Base-by-base conservation (phyloP, 768 basidiomycete species). In the Lactifluus piperatus region DNA sequence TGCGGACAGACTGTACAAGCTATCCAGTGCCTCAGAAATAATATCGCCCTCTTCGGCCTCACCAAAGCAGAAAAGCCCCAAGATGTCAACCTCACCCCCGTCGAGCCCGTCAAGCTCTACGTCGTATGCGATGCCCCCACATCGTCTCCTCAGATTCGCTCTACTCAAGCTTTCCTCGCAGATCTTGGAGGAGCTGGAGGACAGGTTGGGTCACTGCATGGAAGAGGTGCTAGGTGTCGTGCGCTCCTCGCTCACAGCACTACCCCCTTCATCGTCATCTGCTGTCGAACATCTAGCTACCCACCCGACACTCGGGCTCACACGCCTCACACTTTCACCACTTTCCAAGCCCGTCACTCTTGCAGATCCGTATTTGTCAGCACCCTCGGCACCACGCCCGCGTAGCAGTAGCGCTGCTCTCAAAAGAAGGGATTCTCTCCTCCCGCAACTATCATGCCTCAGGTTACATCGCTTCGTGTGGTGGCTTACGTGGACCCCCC, bases 51-150 rank as follows among this genome's bases (percentile, higher is more conserved):
- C 20, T 88, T 83, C 62, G 78, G 80, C 34, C 75, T 97, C 62
- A 94, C 93, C 1, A 97, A 94, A 66, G 83, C 88, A 3, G 94
- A 97, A 76, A 93, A 94, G 67, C 77, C 95, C 3, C 91, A 94
- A 67, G 79, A 95, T 34, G 85, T 91, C n/a, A 97, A 97, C 67
- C 77, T 95, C 5, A 86, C 85, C 0, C 94, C 94, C 2, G 85
- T 82, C 7, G 78, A 83, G 48, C 76, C 84, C 0, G 91, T 95
- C 26, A 91, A 94, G 69, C 81, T 97, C 26, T 94, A 97, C 67
- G 87, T 91, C 57, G 93, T 94, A 64, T 46, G 91, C 79, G 29
- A 59, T 36, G 32, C 11, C 22, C 37, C 29, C 3, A 34, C 34
- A 4, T 8, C 8, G 10, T 4, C 34, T 13, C 18, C 39, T 53